Evolutionary conservation across 1,284 basidiomycete species (phyloP), one percentile per base, ranked within the genome.

Genomic region (Trametes polyzona): DNA sequence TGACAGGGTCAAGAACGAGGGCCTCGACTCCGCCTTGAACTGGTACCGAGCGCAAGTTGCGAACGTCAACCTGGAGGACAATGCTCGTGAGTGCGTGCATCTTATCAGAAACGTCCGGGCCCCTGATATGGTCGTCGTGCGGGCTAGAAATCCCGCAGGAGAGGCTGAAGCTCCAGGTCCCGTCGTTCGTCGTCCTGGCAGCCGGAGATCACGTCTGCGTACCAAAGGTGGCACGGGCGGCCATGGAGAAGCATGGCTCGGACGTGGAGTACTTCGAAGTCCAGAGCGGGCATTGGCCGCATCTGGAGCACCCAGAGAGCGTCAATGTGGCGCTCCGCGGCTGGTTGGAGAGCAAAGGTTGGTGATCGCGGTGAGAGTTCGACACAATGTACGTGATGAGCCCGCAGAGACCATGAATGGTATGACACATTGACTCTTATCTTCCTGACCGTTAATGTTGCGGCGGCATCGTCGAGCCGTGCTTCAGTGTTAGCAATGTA

Each of bases 11-110:
- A 16, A 51, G 23, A 35, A 33, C 5, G 27, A 36, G 29, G 55
- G 49, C 27, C 23, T 57, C 11, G 26, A 33, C 3, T 50, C 55
- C 4, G 30, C 47, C 0, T 17, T 57, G 7, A 50, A 50, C 35
- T 57, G 55, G 55, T 57, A 55, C 47, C 17, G n/a, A 7, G 30
- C 40, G 8, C 37, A 29, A 10, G 21, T 47, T n/a, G 3, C 10
- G 30, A 29, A 52, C 12, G 32, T 27, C 19, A 17, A 16, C 47
- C 47, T 27, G 9, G 19, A 27, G 17, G 35, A 36, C 21, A 48
- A 23, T 23, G 11, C 27, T 24, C 7, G 47, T 33, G 17, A 11
- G 32, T 12, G 16, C 17, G 12, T 26, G 19, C n/a, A 8, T 46
- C 3, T 32, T 14, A 7, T 35, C 33, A 14, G 33, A n/a, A n/a